Base-by-base conservation (phyloP, 2,329 filamentous ascomycete species). In the Decorospora gaudefroyi region DNA sequence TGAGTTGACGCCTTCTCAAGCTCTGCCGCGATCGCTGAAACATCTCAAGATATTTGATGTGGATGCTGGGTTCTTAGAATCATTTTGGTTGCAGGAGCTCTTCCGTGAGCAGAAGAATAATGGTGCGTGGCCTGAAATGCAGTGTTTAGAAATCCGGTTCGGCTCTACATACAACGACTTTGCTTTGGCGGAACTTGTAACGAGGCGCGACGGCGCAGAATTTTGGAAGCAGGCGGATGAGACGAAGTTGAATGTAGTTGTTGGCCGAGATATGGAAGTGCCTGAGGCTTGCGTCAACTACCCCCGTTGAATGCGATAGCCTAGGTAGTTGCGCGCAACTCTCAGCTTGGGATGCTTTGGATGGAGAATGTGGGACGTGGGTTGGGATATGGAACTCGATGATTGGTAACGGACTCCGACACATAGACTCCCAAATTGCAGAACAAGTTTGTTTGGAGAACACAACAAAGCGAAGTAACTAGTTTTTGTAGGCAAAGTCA, bases 1-100 rank as follows among this genome's bases (percentile, higher is more conserved):
- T 15, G 43, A 50, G 3, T 43, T 57, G 2, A 39, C 49, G 7
- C 42, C 53, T 4, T 19, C 13, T 3, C 4, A 16, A 1, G 46
- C 36, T 7, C 22, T 55, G 2, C 53, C 53, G 0, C 23, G 27
- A 0, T 42, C 12, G n/a, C 27, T 57, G 19, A 28, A 31, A 10
- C 21, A 52, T 37, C 33, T 57, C 22, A 41, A 36, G 12, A 26
- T 55, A 0, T 57, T 50, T 7, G 53, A 57, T 11, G 48, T 42
- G 9, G 41, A 52, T 22, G 23, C 27, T 6, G 11, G 18, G 3
- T 33, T 57, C 10, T 23, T 55, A 6, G 17, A 28, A 4, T 42
- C 45, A 1, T 8, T 8, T 1, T 57, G 48, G 51, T 13, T 57
- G 11, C 17, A 39, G 6, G 48, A 42, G 2, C 27, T 55, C 0